phyloP scores from a whole-genome alignment of 371 early-diverging fungal species.

The Mucor indicus region DNA sequence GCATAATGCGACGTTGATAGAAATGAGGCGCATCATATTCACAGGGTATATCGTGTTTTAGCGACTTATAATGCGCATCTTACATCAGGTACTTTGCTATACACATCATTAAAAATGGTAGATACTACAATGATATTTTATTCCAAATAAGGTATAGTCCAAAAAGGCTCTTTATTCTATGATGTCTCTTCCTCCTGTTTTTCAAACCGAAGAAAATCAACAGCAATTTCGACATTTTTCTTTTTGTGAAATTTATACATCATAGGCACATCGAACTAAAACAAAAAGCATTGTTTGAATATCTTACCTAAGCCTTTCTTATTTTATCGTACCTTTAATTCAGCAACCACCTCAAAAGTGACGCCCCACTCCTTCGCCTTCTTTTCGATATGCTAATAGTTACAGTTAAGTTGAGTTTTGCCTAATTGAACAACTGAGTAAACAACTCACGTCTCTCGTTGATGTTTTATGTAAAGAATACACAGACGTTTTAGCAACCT shows the following conservation, averaged over 20 bases:
- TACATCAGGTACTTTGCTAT: too few species aligned
- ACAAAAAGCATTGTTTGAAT: not conserved
- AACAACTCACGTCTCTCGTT: slow-evolving; percentile 61
- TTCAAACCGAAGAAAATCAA: slow-evolving; percentile 72
- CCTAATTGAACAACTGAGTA: not conserved
- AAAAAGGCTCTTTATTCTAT: too few species aligned
- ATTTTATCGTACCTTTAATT: slow-evolving; percentile 51
- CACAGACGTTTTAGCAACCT: slow-evolving; percentile 58
- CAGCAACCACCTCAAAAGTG: slow-evolving; percentile 71
- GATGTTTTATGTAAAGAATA: slow-evolving; percentile 85
- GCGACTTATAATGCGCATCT: too few species aligned
- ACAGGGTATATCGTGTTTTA: too few species aligned
- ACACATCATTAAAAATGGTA: too few species aligned
- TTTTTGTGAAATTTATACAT: slow-evolving; percentile 87
- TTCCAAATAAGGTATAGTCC: not conserved
- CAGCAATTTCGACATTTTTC: slow-evolving; percentile 72
- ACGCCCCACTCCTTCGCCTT: slow-evolving; percentile 78
- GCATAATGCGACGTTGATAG: too few species aligned
- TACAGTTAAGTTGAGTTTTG: not conserved
- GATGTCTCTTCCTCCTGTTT: slow-evolving; percentile 3
- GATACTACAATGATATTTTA: too few species aligned
- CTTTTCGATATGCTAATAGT: slow-evolving; percentile 58
- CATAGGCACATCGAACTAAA: slow-evolving; percentile 77
- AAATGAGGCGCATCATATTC: too few species aligned
- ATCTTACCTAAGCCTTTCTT: not conserved